Base-by-base conservation (phyloP, 2,329 filamentous ascomycete genomes). In the Aspergillus spinulosporus region DNA sequence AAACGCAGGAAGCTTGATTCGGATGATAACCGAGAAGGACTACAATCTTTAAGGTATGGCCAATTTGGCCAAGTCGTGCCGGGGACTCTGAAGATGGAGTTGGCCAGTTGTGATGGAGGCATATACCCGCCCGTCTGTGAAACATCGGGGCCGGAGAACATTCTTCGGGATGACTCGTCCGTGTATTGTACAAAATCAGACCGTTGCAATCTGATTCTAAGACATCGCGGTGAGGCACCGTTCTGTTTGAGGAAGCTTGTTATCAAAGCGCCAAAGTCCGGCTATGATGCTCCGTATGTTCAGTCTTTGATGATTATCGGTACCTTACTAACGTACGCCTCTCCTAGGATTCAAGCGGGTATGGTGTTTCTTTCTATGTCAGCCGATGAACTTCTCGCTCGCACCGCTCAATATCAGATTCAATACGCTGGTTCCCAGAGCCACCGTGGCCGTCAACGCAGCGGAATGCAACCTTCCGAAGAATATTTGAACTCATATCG, bases 141-240 rank as follows among this genome's bases (percentile, higher is more conserved):
- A 36, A 74, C 74, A 32, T 89, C 90, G 61, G 82, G 83, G 9
- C 85, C 88, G 15, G 89, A 92, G 64, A 96, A 96, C 70, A 87
- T 97, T 29, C 80, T 97, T 59, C 86, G 84, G 63, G 87, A 92
- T 70, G 90, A 97, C 72, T 80, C 81, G 56, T 89, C 88, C 8
- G 90, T 96, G 2, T 97, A 97, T 70, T 95, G 92, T 74, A 96
- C 92, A 37, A 90, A 93, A 70, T 87, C 85, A n/a, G 88, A 88
- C 59, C 84, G 86, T 56, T 97, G 92, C 76, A 96, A 96, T 68
- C 85, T 97, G 64, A 80, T 97, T 9, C 74, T 97, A 55, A 84
- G 85, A 57, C 93, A 97, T 70, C 86, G 88, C 62, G 91, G 89
- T 44, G 86, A 86, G 37, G 88, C 88, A 1, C 84, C 89, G 0